phyloP scores from a whole-genome alignment of 2,329 filamentous ascomycete genomes.

The Rutstroemia sp. region DNA sequence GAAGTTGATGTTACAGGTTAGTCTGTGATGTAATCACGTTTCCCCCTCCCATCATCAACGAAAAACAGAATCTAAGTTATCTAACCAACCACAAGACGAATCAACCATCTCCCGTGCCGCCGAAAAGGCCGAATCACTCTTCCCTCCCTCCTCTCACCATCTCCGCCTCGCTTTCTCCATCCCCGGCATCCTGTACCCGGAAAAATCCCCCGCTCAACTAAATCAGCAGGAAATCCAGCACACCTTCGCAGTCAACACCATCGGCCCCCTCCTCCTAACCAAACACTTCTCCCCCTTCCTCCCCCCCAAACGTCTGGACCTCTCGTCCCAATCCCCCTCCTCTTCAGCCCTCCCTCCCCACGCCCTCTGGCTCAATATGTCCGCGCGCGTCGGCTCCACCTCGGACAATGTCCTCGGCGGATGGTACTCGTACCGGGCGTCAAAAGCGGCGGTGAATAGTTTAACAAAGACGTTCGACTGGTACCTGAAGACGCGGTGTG shows the following conservation, averaged over 20 bases:
- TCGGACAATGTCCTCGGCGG: constrained; percentile 66
- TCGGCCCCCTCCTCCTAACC: constrained; percentile 68
- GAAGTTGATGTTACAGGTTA: constrained; percentile 47
- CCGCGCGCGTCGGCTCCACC: constrained; percentile 69
- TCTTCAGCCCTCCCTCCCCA: constrained; percentile 37
- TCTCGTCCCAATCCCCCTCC: constrained; percentile 20
- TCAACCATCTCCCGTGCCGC: constrained; percentile 51
- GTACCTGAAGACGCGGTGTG: constrained; percentile 49
- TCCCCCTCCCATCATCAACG: too few species aligned
- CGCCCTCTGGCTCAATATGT: constrained; percentile 67
- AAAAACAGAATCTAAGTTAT: not conserved
- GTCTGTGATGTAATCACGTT: not conserved
- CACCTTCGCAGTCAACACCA: constrained; percentile 65
- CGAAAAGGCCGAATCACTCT: constrained; percentile 41
- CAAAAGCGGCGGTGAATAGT: constrained; percentile 68
- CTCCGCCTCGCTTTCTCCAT: constrained; percentile 63
- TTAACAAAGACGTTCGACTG: constrained; percentile 66
- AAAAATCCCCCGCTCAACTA: constrained; percentile 63
- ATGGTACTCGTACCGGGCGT: constrained; percentile 76
- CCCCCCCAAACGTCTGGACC: constrained; percentile 46
- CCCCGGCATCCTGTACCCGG: constrained; percentile 65
- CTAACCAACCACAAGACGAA: constrained; percentile 43
- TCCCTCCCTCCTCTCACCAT: constrained; percentile 44
- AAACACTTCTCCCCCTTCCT: constrained; percentile 69
- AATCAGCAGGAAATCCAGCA: constrained; percentile 52